Conservation (phyloP, 2,329 filamentous ascomycete genomes). For the Neofusicoccum ribis region DNA sequence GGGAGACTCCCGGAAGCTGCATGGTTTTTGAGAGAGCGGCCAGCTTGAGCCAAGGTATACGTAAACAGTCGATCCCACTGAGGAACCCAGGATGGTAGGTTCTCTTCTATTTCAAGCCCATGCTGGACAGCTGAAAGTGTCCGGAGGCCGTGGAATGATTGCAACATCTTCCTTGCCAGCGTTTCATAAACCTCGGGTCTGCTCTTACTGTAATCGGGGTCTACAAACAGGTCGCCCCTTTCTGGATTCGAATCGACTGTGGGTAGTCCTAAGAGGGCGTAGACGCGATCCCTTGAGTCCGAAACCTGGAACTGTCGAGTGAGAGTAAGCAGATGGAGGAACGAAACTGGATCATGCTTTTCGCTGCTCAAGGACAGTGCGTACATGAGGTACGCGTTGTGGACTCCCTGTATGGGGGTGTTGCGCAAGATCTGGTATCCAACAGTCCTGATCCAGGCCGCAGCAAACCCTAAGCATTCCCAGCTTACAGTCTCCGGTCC, state of each 20-base stretch:
- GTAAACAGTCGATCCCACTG: constrained; percentile 20
- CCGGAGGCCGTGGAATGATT: neutral
- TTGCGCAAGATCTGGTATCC: constrained; percentile 20
- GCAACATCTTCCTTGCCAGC: constrained; percentile 16
- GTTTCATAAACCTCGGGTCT: constrained; percentile 8
- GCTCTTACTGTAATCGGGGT: constrained; percentile 22
- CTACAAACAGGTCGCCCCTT: constrained; percentile 5
- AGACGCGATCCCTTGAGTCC: constrained; percentile 23
- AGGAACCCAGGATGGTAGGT: constrained; percentile 22
- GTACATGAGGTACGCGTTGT: constrained; percentile 22
- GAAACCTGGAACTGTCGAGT: constrained; percentile 22
- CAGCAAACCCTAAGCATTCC: constrained; percentile 3
- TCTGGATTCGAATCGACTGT: constrained; percentile 14
- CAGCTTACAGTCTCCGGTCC: neutral
- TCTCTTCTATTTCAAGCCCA: neutral
- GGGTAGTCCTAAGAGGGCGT: constrained; percentile 21
- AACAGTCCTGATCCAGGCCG: constrained; percentile 8
- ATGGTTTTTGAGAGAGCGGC: neutral
- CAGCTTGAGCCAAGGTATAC: constrained; percentile 14
- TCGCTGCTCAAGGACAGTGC: constrained; percentile 18
- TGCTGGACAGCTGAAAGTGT: constrained; percentile 23
- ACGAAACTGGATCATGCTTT: constrained; percentile 17
- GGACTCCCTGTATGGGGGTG: constrained; percentile 17
- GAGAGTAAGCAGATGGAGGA: constrained; percentile 17
- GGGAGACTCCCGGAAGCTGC: neutral